Conservation (phyloP, 2,329 filamentous ascomycete genomes). For the Hymenoscyphus linearis region DNA sequence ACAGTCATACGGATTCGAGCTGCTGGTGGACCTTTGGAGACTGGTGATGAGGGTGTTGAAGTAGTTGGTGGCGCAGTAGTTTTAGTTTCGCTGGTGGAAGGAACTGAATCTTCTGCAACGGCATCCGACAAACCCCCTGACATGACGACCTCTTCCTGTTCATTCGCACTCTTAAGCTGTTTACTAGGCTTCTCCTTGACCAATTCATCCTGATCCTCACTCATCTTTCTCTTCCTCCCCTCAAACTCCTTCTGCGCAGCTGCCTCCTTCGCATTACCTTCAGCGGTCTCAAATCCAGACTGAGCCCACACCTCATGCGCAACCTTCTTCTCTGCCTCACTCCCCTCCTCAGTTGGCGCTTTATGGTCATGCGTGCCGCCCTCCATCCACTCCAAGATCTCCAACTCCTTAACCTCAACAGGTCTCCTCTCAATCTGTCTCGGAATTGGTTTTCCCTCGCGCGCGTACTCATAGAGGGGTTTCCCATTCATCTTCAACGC, state of each 20-base stretch:
- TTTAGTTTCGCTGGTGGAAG: constrained; percentile 7
- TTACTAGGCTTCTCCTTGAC: constrained; percentile 28
- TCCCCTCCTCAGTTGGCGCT: constrained; percentile 77
- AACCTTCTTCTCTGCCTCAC: constrained; percentile 66
- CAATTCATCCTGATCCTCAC: constrained; percentile 29
- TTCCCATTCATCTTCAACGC: constrained; percentile 92
- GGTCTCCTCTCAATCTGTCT: constrained; percentile 75
- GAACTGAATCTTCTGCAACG: constrained; percentile 18
- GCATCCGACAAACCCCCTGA: constrained; percentile 26
- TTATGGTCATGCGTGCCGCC: constrained; percentile 73
- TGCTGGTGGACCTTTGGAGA: constrained; percentile 60
- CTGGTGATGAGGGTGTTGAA: constrained; percentile 22
- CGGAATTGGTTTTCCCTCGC: constrained; percentile 81
- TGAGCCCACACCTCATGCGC: constrained; percentile 67
- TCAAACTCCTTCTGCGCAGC: constrained; percentile 32
- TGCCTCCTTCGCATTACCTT: constrained; percentile 19
- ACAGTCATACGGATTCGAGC: constrained; percentile 85
- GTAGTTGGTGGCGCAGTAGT: neutral
- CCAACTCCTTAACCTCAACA: constrained; percentile 71
- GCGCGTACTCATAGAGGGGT: constrained; percentile 90
- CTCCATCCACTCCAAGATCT: constrained; percentile 79
- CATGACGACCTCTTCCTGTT: constrained; percentile 24
- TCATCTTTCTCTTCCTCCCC: constrained; percentile 29
- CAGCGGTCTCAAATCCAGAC: constrained; percentile 33
- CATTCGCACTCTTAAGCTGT: constrained; percentile 14